Conservation (phyloP, 305 asterid genomes). For the Fraxinus angustifolia region DNA sequence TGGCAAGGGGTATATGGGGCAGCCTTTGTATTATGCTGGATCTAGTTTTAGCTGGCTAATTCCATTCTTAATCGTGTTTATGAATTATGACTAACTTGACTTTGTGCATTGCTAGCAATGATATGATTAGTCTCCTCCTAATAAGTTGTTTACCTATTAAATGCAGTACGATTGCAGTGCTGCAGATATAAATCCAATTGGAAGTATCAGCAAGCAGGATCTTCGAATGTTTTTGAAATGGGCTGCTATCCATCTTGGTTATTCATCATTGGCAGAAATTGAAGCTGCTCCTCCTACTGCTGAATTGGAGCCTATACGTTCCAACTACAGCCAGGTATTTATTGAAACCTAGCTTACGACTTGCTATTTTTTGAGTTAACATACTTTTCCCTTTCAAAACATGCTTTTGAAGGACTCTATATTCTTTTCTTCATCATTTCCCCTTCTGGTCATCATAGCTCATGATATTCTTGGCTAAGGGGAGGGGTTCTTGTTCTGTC, state of each 20-base stretch:
- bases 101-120: background rate
- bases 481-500: background rate
- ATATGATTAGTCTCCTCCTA: background rate
- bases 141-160: background rate
- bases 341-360: background rate
- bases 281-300: slow-evolving; percentile 99
- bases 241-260: slow-evolving; percentile 89
- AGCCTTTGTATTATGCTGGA: background rate
- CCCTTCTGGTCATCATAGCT: background rate
- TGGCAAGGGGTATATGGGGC: background rate
- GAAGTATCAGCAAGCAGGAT: slow-evolving; percentile 94
- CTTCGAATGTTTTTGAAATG: slow-evolving; percentile 75
- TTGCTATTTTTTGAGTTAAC: background rate
- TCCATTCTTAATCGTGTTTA: background rate
- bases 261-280: slow-evolving; percentile 76
- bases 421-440: background rate
- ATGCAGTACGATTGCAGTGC: slow-evolving; percentile 95
- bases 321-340: slow-evolving; percentile 84
- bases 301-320: slow-evolving; percentile 89
- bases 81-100: slow-evolving; percentile 1
- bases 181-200: slow-evolving; percentile 96
- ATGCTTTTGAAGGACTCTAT: background rate
- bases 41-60: slow-evolving; percentile 10
- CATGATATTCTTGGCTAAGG: slow-evolving; percentile 2
- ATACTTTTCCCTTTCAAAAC: background rate